phyloP scores from a whole-genome alignment of 768 basidiomycete genomes.

The Gymnopilus junonius region DNA sequence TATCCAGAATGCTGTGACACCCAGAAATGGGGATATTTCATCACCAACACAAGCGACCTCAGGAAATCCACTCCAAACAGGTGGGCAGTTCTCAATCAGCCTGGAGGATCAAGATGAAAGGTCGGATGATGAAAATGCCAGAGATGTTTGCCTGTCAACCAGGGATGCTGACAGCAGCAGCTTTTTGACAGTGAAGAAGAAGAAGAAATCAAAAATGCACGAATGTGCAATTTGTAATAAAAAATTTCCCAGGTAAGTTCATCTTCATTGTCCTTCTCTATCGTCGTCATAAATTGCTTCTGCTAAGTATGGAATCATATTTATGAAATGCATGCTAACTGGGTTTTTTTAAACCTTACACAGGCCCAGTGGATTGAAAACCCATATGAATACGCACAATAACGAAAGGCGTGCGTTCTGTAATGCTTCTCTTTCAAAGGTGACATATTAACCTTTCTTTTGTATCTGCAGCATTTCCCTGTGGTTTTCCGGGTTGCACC shows the following conservation, averaged over 20 bases:
- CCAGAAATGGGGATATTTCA: not conserved
- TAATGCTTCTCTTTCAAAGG: not conserved
- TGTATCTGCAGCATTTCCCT: slow-evolving; percentile 45
- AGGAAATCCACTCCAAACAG: too few species aligned
- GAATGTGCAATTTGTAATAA: slow-evolving; percentile 53
- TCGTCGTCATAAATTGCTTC: not conserved
- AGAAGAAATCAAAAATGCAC: slow-evolving; percentile 61
- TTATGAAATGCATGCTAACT: not conserved
- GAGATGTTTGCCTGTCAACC: too few species aligned
- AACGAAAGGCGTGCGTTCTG: slow-evolving; percentile 52
- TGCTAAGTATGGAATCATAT: too few species aligned
- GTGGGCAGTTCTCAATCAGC: not conserved
- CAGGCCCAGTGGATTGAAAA: slow-evolving; percentile 58
- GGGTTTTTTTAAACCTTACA: too few species aligned
- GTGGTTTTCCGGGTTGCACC: slow-evolving; percentile 61
- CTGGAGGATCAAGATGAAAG: not conserved
- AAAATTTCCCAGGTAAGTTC: slow-evolving; percentile 50
- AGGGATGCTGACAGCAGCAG: not conserved
- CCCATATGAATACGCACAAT: slow-evolving; percentile 64
- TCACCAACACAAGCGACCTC: too few species aligned
- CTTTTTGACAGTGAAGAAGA: slow-evolving; percentile 33
- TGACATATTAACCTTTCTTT: not conserved
- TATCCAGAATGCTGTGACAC: not conserved
- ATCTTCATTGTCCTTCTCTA: not conserved
- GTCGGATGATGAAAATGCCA: not conserved